A percentile compares a stretch with the other conserved stretches of the same genome.
Evolutionary conservation across 805 yeast genomes (phyloP).

Genomic region (Candida germanica): DNA sequence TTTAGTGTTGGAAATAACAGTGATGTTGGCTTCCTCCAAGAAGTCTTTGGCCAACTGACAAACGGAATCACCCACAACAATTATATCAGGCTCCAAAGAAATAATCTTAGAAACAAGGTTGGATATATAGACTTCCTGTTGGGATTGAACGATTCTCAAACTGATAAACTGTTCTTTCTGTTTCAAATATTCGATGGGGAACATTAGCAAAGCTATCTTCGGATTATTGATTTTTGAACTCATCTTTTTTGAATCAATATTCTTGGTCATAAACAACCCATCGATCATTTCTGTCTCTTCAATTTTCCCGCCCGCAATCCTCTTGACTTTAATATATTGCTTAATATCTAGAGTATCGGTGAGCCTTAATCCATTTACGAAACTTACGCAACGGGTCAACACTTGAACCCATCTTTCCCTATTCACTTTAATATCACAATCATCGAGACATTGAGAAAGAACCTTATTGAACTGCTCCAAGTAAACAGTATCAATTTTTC

Average conservation of each 20-base stretch:
- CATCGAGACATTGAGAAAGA: constrained; percentile 57
- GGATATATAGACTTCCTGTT: constrained; percentile 79
- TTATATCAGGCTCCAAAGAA: constrained; percentile 72
- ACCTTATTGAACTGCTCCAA: constrained; percentile 49
- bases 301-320: constrained; percentile 72
- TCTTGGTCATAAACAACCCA: constrained; percentile 84
- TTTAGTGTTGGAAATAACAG: constrained; percentile 79
- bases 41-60: constrained; percentile 77
- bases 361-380: constrained; percentile 57
- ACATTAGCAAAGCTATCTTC: constrained; percentile 74
- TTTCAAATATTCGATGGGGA: constrained; percentile 82
- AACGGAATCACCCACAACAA: constrained; percentile 74
- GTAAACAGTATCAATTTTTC: constrained; percentile 14
- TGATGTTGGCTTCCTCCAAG: constrained; percentile 69
- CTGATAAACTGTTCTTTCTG: constrained; percentile 79
- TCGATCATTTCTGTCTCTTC: constrained; percentile 59
- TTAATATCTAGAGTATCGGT: constrained; percentile 81
- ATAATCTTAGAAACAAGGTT: constrained; percentile 77
- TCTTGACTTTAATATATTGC: constrained; percentile 84
- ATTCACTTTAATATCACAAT: constrained; percentile 49
- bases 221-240: constrained; percentile 62
- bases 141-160: constrained; percentile 78
- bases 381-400: constrained; percentile 49
- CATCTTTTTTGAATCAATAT: constrained; percentile 79
- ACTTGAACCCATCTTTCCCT: constrained; percentile 57